Conservation (phyloP, 2,329 filamentous ascomycete species). For the Xylaria sp. region DNA sequence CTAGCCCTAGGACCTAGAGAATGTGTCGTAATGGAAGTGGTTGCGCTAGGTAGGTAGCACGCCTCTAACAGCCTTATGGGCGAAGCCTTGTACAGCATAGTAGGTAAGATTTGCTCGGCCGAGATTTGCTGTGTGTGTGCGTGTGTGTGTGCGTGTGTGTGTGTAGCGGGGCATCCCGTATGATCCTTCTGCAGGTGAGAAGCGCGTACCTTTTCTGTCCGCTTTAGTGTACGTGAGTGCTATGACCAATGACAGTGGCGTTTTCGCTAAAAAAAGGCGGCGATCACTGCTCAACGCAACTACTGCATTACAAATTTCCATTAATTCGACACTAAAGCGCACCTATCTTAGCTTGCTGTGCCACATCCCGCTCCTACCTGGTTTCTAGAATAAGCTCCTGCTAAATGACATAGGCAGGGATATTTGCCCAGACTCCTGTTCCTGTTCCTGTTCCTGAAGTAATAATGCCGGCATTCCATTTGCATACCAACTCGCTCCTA, state of each 20-base stretch:
- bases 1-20: neutral
- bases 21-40: neutral
- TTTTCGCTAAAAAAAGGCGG: slow-evolving; percentile 11
- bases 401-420: neutral
- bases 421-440: neutral
- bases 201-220: neutral
- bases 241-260: neutral
- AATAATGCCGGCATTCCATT: neutral
- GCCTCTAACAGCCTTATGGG: slow-evolving; percentile 18
- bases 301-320: slow-evolving; percentile 10
- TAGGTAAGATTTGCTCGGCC: neutral
- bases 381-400: neutral
- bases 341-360: slow-evolving; percentile 22
- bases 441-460: neutral
- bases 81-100: slow-evolving; percentile 6
- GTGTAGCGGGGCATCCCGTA: slow-evolving; percentile 15
- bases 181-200: slow-evolving; percentile 26
- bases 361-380: slow-evolving; percentile 5
- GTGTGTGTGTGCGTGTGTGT: too few species aligned
- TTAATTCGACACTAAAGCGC: neutral
- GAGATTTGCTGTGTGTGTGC: neutral
- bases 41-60: neutral
- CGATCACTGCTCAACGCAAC: neutral
- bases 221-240: neutral
- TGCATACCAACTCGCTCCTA: neutral